These are phyloP conservation scores for Phytophthora quininea DNA, from an alignment of 352 stramenopile species.

Conservation along the genomic window DNA sequence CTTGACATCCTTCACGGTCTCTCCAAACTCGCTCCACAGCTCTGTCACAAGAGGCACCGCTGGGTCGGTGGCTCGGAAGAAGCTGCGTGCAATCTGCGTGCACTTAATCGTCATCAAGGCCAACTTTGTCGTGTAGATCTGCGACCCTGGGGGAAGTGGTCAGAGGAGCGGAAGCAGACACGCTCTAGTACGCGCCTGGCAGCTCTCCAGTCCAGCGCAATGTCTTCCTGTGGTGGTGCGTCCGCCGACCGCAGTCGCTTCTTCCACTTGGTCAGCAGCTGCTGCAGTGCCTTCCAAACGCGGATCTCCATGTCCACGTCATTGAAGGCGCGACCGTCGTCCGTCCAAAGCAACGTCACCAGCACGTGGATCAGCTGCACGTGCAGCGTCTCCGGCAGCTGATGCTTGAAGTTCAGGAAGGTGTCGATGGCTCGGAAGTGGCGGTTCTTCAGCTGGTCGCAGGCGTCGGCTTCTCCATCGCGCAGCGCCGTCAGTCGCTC, in stretches of 20 bases:
- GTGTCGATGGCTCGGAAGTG: constrained; percentile 70
- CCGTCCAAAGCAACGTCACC: constrained; percentile 53
- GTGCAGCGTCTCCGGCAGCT: constrained; percentile 48
- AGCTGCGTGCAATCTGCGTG: constrained; percentile 55
- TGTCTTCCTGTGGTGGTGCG: constrained; percentile 14
- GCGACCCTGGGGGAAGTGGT: constrained; percentile 42
- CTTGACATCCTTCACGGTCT: constrained; percentile 46
- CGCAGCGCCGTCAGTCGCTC: constrained; percentile 36
- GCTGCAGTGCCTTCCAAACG: constrained; percentile 40
- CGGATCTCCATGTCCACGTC: constrained; percentile 65
- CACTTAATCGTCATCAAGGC: constrained; percentile 52
- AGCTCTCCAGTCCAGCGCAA: constrained; percentile 54
- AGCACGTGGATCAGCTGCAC: constrained; percentile 51
- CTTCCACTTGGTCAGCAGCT: constrained; percentile 65
- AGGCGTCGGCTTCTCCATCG: background rate
- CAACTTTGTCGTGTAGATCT: constrained; percentile 43
- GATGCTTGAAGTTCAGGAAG: constrained; percentile 71
- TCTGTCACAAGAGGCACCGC: constrained; percentile 44
- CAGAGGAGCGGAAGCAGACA: constrained; percentile 52
- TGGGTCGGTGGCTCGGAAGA: constrained; percentile 37
- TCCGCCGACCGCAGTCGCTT: constrained; percentile 27
- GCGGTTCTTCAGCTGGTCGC: constrained; percentile 44
- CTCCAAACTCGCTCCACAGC: constrained; percentile 56
- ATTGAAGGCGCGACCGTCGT: constrained; percentile 41
- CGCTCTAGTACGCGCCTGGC: constrained; percentile 53